A percentile compares a stretch with the other conserved stretches of the same genome.
Evolutionary conservation across 78 protist species (phyloP).

Genomic region (Polysphondylium violaceum): DNA sequence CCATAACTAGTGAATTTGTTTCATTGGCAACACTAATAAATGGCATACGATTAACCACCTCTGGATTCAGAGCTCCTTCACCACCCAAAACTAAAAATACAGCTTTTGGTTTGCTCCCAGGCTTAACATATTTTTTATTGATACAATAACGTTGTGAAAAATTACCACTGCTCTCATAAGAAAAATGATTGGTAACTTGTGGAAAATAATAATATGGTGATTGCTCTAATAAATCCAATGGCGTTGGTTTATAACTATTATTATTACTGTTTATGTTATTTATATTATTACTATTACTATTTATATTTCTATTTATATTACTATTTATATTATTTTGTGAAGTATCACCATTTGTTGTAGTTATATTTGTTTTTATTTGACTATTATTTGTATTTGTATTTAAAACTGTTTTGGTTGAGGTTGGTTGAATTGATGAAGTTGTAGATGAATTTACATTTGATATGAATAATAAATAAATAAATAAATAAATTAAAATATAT

Average conservation of each 20-base stretch:
- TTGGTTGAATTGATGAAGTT: too few relatives aligned
- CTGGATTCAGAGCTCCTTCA: slow-evolving; percentile 37
- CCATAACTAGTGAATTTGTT: slow-evolving; percentile 31
- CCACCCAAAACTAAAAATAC: slow-evolving; percentile 52
- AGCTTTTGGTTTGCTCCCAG: background rate
- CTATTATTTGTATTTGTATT: slow-evolving; percentile 9
- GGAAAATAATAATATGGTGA: slow-evolving; percentile 28
- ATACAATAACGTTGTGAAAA: slow-evolving; percentile 57
- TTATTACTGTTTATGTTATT: background rate
- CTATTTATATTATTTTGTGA: background rate
- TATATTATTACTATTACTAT: background rate
- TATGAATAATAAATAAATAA: too few relatives aligned
- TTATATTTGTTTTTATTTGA: background rate
- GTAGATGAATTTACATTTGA: too few relatives aligned
- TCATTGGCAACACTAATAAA: slow-evolving; percentile 54
- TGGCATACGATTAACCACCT: slow-evolving; percentile 27
- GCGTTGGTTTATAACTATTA: background rate
- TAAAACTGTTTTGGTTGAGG: background rate
- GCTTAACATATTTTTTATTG: slow-evolving; percentile 19
- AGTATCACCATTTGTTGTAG: too few relatives aligned
- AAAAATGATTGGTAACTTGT: slow-evolving; percentile 25
- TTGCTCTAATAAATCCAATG: background rate
- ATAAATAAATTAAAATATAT: too few relatives aligned
- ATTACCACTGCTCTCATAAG: background rate
- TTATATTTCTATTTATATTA: background rate